Percentiles rank a stretch among this genome's conserved stretches.
Conservation (phyloP, 2,329 filamentous ascomycete species). For the Monilinia polystroma region DNA sequence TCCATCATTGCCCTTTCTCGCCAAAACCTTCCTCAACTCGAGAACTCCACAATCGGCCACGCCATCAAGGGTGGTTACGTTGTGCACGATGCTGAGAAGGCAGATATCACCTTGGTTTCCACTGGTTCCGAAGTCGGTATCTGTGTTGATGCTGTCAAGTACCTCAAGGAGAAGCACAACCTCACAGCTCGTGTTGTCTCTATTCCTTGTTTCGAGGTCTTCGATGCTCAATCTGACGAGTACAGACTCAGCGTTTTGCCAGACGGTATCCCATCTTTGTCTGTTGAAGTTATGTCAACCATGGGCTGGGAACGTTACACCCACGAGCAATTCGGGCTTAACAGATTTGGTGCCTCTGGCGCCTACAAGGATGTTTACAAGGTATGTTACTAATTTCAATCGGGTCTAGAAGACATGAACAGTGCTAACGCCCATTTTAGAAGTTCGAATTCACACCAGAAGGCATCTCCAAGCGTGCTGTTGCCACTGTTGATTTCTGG, state of each 20-base stretch:
- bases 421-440: constrained; percentile 52
- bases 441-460: constrained; percentile 99
- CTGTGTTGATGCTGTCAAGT: constrained; percentile 88
- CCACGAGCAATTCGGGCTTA: constrained; percentile 98
- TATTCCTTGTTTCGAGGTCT: constrained; percentile 95
- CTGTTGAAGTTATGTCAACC: constrained; percentile 94
- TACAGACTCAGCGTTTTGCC: constrained; percentile 92
- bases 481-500: constrained; percentile 94
- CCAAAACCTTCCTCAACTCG: constrained; percentile 97
- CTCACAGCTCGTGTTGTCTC: constrained; percentile 90
- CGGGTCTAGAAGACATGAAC: constrained; percentile 23
- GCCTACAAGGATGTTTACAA: constrained; percentile 98
- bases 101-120: constrained; percentile 84
- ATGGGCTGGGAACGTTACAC: constrained; percentile 99
- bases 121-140: constrained; percentile 96
- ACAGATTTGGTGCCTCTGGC: constrained; percentile 96
- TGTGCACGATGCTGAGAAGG: constrained; percentile 77
- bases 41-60: constrained; percentile 86
- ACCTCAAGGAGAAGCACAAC: constrained; percentile 83
- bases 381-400: constrained; percentile 49
- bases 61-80: constrained; percentile 96
- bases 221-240: constrained; percentile 89
- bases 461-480: constrained; percentile 91
- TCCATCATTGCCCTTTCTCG: constrained; percentile 92
- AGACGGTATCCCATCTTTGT: constrained; percentile 88